These are phyloP conservation scores for Saccharum spontaneum DNA, from an alignment of 176 grass and related monocot genomes.

Conservation along the genomic window DNA sequence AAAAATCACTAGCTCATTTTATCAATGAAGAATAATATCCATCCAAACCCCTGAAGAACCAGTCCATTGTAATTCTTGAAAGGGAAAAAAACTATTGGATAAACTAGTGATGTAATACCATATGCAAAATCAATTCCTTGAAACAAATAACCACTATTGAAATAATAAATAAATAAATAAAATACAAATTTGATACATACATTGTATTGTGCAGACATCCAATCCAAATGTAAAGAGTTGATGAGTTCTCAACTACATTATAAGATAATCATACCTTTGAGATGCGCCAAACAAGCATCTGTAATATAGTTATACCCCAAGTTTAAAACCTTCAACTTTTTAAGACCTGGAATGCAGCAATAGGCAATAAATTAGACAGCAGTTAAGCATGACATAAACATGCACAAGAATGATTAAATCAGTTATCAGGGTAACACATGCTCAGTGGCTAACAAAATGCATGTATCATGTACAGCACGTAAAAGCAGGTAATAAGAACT, in stretches of 20 bases:
- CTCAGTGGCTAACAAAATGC: slow-evolving; percentile 1
- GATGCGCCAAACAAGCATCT: slow-evolving; percentile 78
- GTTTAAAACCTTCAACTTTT: slow-evolving; percentile 64
- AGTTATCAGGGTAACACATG: slow-evolving; percentile 7
- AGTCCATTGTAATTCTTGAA: not conserved
- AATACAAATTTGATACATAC: not conserved
- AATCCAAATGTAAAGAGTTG: not conserved
- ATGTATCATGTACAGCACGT: not conserved
- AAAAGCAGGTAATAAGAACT: not conserved
- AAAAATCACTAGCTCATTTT: not conserved
- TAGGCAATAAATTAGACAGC: slow-evolving; percentile 2
- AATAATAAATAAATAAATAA: not conserved
- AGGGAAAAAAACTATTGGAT: not conserved
- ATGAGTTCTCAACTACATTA: not conserved
- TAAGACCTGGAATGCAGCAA: slow-evolving; percentile 46
- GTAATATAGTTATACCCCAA: slow-evolving; percentile 87
- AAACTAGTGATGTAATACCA: slow-evolving; percentile 1
- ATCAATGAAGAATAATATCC: not conserved
- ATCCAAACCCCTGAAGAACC: not conserved
- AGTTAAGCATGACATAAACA: not conserved
- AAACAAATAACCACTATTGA: not conserved
- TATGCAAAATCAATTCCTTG: not conserved
- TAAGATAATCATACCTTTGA: slow-evolving; percentile 53
- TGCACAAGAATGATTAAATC: not conserved
- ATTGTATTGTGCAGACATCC: not conserved